Base-by-base conservation (phyloP, 108 stramenopile species). In the Epithemia pelagica region DNA sequence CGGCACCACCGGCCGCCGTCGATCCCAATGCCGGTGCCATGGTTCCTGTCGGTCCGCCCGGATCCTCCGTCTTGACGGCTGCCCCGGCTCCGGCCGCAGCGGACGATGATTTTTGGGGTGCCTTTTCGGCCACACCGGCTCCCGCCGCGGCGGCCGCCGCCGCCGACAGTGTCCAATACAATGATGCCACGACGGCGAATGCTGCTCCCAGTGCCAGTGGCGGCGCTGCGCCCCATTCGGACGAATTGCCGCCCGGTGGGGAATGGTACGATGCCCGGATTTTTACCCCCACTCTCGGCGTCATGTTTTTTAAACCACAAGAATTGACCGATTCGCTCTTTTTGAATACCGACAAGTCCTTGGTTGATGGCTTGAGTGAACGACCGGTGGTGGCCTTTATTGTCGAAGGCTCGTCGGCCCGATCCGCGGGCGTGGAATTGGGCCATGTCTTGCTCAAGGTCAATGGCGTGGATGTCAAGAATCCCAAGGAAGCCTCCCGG, bases 291-390 rank as follows among this genome's bases (percentile, higher is more conserved):
- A 94, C 90, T 5, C 70, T 94, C 25, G 93, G 93, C 66, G 93
- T 94, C 76, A 94, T 94, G 93, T 94, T 94, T 67, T 94, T 91
- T 80, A 94, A 94, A 72, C 90, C 93, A 27, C 85, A 89, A 74
- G 90, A 94, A 69, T 72, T 94, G 30, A 82, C 87, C 30, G 88
- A 91, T 66, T 83, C 82, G n/a, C 66, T 89, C 25, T 91, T 94
- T 60, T 74, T 91, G 58, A 83, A 86, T 32, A 91, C 90, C 62
- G 88, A 90, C 51, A 70, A 77, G 52, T 30, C 33, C 1, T 65
- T 89, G 22, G 88, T 94, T 1, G 88, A 91, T 59, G 74, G 71
- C 1, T 66, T 94, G 22, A 80, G 70, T 1, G 90, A 91, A 59
- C 90, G 93, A 31, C 93, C 93, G 23, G 88, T 94, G 10, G 93